Conservation (phyloP, 768 basidiomycete genomes). For the Harrya chromipes region DNA sequence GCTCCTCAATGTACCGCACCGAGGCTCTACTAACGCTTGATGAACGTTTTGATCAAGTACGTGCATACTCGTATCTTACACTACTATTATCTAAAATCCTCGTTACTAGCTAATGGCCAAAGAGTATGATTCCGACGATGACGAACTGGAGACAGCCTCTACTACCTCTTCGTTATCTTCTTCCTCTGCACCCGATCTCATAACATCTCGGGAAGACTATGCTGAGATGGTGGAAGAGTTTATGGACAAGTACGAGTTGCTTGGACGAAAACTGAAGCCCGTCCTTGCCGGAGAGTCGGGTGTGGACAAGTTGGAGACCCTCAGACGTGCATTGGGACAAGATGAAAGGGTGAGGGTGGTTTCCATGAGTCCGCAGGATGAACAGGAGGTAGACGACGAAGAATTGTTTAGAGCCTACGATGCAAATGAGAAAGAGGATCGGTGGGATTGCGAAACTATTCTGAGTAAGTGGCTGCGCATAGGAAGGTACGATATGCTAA, state of each 20-base stretch:
- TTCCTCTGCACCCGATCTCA: constrained; percentile 67
- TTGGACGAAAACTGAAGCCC: constrained; percentile 82
- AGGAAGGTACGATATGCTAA: constrained; percentile 5
- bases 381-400: constrained; percentile 43
- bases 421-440: constrained; percentile 55
- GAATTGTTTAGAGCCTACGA: constrained; percentile 40
- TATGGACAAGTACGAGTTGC: constrained; percentile 84
- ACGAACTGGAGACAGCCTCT: constrained; percentile 44
- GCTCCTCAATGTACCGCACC: constrained; percentile 92
- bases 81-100: not conserved
- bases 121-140: constrained; percentile 65
- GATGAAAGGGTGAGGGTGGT: constrained; percentile 53
- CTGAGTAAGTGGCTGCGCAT: constrained; percentile 57
- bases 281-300: constrained; percentile 71
- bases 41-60: constrained; percentile 90
- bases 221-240: constrained; percentile 91
- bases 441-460: constrained; percentile 97
- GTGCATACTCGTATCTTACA: constrained; percentile 15
- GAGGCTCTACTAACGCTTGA: constrained; percentile 86
- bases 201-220: constrained; percentile 86
- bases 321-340: constrained; percentile 76
- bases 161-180: constrained; percentile 41
- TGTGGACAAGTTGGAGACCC: constrained; percentile 73
- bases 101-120: constrained; percentile 63
- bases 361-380: constrained; percentile 44